Percentiles rank a stretch among this genome's conserved stretches.
Conservation (phyloP, 192 early-diverging fungal species). For the Obelidium mucronatum region DNA sequence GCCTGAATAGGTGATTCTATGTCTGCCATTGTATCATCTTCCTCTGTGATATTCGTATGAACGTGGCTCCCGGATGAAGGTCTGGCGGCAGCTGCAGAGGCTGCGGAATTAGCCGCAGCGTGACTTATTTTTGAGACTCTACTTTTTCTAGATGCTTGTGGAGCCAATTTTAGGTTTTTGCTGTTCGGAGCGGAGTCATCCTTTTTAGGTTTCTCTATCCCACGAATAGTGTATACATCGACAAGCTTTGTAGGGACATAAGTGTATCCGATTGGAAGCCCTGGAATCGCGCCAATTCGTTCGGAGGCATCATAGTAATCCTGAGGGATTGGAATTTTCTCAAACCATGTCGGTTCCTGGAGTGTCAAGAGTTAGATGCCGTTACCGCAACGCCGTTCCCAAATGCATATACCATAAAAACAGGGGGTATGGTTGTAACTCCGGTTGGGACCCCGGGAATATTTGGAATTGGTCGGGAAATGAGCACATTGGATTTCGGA, state of each 20-base stretch:
- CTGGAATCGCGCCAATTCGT: conserved; percentile 51
- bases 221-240: conserved; percentile 44
- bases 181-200: not conserved
- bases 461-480: conserved; percentile 56
- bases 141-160: not conserved
- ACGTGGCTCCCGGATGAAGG: no score
- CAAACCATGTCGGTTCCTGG: conserved; percentile 51
- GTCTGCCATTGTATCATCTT: not conserved
- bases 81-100: not conserved
- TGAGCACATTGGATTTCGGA: conserved; percentile 58
- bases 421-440: conserved; percentile 62
- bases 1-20: not conserved
- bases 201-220: conserved; percentile 33
- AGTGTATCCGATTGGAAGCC: conserved; percentile 60
- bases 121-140: not conserved
- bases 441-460: conserved; percentile 63
- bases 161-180: not conserved
- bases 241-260: conserved; percentile 51
- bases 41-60: not conserved
- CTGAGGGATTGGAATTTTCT: conserved; percentile 49
- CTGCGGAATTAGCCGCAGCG: not conserved
- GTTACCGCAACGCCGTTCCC: not conserved
- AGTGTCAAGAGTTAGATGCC: not conserved
- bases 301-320: conserved; percentile 57
- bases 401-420: conserved; percentile 66